A percentile compares a stretch with the other conserved stretches of the same genome.
phyloP scores from a whole-genome alignment of 2,329 filamentous ascomycete species.

The Fusarium vanettenii region DNA sequence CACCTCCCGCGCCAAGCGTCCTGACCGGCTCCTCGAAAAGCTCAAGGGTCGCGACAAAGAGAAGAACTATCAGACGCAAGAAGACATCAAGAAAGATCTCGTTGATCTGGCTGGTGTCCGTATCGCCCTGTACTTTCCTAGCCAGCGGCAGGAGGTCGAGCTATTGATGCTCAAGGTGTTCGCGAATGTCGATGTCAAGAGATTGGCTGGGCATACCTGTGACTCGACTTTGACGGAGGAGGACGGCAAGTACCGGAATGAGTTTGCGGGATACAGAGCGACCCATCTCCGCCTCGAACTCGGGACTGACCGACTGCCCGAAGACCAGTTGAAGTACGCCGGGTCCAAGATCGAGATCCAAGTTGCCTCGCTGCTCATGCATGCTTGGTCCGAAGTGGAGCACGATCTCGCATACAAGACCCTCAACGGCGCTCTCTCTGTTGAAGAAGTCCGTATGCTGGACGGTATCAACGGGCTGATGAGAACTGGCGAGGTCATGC shows the following conservation, averaged over 20 bases:
- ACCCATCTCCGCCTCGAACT: not conserved
- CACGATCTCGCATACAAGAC: conserved; percentile 14
- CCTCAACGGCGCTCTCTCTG: not conserved
- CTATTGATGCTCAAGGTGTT: not conserved
- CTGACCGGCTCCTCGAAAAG: not conserved
- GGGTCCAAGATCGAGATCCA: conserved; percentile 9
- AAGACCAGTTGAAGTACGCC: not conserved
- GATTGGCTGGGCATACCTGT: not conserved
- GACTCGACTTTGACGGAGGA: not conserved
- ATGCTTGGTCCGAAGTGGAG: conserved; percentile 13
- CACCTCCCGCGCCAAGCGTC: conserved; percentile 2
- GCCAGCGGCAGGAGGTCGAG: not conserved
- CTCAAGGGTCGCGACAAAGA: not conserved
- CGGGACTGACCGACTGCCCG: not conserved
- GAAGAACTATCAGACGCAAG: not conserved
- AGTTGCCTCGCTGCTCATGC: conserved; percentile 8
- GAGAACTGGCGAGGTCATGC: conserved; percentile 7
- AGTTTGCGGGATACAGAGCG: not conserved
- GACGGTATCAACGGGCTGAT: conserved; percentile 8
- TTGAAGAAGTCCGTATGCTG: conserved; percentile 4
- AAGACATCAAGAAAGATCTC: not conserved
- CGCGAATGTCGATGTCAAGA: not conserved
- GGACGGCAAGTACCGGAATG: not conserved
- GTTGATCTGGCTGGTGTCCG: conserved; percentile 4
- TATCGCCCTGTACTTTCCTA: conserved; percentile 11